Evolutionary conservation across 129 eudicot species (phyloP).

Genomic region (carrot (Daucus carota)): DNA sequence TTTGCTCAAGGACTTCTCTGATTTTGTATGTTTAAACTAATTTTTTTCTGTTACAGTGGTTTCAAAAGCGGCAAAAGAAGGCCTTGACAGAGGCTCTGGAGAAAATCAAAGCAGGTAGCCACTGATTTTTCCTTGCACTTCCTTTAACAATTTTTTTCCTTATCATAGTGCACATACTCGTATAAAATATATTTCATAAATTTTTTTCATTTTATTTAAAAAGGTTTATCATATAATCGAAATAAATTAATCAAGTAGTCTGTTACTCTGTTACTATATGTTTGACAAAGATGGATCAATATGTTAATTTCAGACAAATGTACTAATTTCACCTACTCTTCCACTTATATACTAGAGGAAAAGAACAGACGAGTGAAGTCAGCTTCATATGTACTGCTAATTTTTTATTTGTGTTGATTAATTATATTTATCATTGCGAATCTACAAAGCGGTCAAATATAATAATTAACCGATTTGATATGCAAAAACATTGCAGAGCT

Average conservation of each 20-base stretch:
- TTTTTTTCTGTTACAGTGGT: background rate
- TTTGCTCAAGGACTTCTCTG: too few species aligned
- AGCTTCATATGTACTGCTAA: background rate
- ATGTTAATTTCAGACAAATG: background rate
- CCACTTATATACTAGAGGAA: background rate
- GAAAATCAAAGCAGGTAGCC: conserved; percentile 6
- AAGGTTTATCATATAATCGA: too few species aligned
- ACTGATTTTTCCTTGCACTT: background rate
- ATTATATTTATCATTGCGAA: background rate
- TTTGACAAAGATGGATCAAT: background rate
- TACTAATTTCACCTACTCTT: background rate
- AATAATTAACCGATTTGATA: background rate
- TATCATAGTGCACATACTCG: too few species aligned
- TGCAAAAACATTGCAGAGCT: conserved; percentile 23
- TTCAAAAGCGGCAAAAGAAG: conserved; percentile 14
- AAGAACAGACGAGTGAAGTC: background rate
- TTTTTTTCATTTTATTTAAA: too few species aligned
- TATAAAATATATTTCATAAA: too few species aligned
- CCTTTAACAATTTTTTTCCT: too few species aligned
- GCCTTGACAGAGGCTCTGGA: conserved; percentile 10
- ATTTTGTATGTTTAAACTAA: background rate
- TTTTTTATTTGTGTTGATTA: background rate
- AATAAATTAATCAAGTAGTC: too few species aligned
- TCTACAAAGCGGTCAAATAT: background rate
- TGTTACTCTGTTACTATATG: background rate